These are phyloP conservation scores for Hypoxylon sp. DNA, from an alignment of 2,329 filamentous ascomycete species.

Conservation along the genomic window DNA sequence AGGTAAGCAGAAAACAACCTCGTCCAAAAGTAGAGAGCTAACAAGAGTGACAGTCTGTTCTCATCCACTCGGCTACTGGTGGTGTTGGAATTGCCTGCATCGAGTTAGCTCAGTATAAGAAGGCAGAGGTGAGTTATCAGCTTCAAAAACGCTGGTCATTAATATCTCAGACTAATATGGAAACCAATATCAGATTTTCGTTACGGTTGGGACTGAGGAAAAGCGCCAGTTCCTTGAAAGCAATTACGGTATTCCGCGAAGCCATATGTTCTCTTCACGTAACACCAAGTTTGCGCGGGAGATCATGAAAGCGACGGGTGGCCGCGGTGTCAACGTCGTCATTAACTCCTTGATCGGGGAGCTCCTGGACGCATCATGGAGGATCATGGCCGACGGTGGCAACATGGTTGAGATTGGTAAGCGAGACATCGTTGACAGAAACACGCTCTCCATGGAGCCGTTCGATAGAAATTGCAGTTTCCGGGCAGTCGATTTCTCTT, in stretches of 20 bases:
- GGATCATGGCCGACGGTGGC: slow-evolving; percentile 41
- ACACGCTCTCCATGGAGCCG: slow-evolving; percentile 43
- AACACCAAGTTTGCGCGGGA: slow-evolving; percentile 50
- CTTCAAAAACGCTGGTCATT: neutral
- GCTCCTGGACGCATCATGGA: slow-evolving; percentile 42
- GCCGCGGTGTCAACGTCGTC: slow-evolving; percentile 48
- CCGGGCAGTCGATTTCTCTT: slow-evolving; percentile 41
- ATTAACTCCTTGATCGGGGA: slow-evolving; percentile 44
- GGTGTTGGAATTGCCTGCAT: slow-evolving; percentile 41
- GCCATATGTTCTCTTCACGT: slow-evolving; percentile 55
- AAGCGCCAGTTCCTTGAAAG: slow-evolving; percentile 50
- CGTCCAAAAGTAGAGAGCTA: neutral
- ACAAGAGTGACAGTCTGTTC: slow-evolving; percentile 29
- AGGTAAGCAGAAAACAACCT: slow-evolving; percentile 12
- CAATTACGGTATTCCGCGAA: slow-evolving; percentile 50
- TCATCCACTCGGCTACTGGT: slow-evolving; percentile 41
- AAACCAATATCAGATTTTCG: slow-evolving; percentile 36
- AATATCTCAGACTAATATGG: slow-evolving; percentile 1
- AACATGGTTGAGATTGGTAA: slow-evolving; percentile 46
- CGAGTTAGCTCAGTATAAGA: slow-evolving; percentile 32
- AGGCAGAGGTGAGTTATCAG: slow-evolving; percentile 29
- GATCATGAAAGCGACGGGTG: slow-evolving; percentile 47
- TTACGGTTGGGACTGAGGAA: slow-evolving; percentile 44
- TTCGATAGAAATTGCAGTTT: slow-evolving; percentile 45
- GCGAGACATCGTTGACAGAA: slow-evolving; percentile 39